Percentiles rank a stretch among this genome's conserved stretches.
These are phyloP conservation scores for Hermanozyma aechmeae DNA, from an alignment of 805 yeast genomes.

Conservation along the genomic window DNA sequence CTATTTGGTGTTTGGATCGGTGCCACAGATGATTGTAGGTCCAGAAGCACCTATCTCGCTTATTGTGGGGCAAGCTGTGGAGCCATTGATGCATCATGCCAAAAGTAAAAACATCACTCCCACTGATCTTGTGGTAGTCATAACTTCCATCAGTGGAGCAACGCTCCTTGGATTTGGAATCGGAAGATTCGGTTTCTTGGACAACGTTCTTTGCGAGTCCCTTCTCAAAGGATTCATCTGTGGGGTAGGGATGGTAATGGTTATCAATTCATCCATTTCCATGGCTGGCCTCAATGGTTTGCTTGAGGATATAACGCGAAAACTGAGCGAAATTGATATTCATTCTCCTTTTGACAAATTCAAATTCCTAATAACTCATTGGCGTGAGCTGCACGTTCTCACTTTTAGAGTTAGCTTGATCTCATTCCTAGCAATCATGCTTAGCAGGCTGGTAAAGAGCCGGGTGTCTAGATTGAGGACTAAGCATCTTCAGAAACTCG, in stretches of 20 bases:
- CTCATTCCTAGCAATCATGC: conserved; percentile 41
- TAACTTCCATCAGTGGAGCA: not conserved
- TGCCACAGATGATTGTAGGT: conserved; percentile 39
- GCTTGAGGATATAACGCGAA: conserved; percentile 28
- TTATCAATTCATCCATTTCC: conserved; percentile 56
- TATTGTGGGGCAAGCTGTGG: conserved; percentile 38
- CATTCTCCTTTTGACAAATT: conserved; percentile 65
- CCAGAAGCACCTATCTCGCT: conserved; percentile 38
- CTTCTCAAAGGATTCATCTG: conserved; percentile 34
- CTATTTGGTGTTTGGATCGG: conserved; percentile 33
- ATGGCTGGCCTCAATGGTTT: conserved; percentile 56
- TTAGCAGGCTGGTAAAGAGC: conserved; percentile 31
- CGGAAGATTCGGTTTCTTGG: conserved; percentile 24
- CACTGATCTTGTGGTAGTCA: conserved; percentile 9
- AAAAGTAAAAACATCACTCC: conserved; percentile 23
- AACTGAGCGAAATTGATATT: conserved; percentile 24
- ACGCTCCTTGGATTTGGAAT: conserved; percentile 10
- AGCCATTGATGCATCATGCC: conserved; percentile 30
- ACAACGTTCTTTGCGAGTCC: conserved; percentile 31
- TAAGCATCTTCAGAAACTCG: conserved; percentile 18
- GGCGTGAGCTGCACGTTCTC: conserved; percentile 39
- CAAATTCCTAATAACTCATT: conserved; percentile 43
- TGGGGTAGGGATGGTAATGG: conserved; percentile 37
- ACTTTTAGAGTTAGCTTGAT: conserved; percentile 52
- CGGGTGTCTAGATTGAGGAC: conserved; percentile 15